Evolutionary conservation across 2,329 filamentous ascomycete genomes (phyloP).

Genomic region (Fusarium protoensiforme): DNA sequence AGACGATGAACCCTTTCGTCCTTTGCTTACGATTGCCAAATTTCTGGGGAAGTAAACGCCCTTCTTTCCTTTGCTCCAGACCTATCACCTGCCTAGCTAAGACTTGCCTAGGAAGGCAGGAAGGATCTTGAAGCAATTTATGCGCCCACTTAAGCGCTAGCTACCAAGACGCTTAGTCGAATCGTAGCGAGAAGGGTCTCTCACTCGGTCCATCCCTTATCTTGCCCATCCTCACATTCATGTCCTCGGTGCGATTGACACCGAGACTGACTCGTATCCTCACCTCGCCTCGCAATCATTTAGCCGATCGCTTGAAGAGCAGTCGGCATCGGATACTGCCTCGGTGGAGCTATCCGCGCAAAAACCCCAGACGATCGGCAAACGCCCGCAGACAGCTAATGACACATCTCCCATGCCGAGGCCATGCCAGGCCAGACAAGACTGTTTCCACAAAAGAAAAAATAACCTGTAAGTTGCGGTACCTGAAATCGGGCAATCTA

Average conservation of each 20-base stretch:
- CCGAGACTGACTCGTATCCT: slow-evolving; percentile 19
- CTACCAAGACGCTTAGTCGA: neutral
- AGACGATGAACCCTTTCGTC: neutral
- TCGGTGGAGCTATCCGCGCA: slow-evolving; percentile 20
- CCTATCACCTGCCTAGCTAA: neutral
- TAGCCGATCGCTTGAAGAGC: slow-evolving; percentile 3
- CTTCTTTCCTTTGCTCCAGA: neutral
- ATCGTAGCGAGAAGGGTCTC: slow-evolving; percentile 7
- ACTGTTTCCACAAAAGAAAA: slow-evolving; percentile 21
- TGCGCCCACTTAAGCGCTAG: neutral
- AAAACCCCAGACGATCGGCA: slow-evolving; percentile 22
- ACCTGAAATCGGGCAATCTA: slow-evolving; percentile 7
- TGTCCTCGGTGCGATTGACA: neutral
- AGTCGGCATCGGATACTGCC: neutral
- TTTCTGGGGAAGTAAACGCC: slow-evolving; percentile 1
- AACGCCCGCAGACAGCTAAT: neutral
- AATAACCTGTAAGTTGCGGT: neutral
- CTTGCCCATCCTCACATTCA: neutral
- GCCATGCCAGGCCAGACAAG: neutral
- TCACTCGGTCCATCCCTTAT: slow-evolving; percentile 1
- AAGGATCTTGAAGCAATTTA: neutral
- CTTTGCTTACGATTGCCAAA: neutral
- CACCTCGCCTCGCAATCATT: neutral
- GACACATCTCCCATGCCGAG: neutral
- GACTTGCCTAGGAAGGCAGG: neutral